Evolutionary conservation across 495 filamentous ascomycete species (phyloP).

Genomic region (Echria macrotheca): DNA sequence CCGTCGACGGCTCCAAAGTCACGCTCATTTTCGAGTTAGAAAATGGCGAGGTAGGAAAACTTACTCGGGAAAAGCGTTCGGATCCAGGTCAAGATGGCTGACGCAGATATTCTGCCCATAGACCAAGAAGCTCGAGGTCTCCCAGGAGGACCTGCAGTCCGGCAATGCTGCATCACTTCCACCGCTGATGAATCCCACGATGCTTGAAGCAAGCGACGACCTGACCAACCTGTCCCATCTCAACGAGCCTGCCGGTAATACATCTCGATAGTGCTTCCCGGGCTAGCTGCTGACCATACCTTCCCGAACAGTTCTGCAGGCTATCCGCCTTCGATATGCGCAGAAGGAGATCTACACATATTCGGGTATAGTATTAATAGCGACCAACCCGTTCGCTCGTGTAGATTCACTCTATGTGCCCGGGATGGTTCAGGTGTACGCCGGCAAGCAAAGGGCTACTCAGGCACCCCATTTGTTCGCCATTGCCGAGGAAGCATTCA

Average conservation of each 20-base stretch:
- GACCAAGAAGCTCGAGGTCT: constrained; percentile 78
- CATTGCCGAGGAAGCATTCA: constrained; percentile 97
- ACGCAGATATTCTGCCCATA: constrained; percentile 28
- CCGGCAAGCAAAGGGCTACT: constrained; percentile 91
- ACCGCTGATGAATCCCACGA: constrained; percentile 94
- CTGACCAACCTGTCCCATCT: constrained; percentile 95
- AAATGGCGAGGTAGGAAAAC: constrained; percentile 77
- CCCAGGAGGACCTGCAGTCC: constrained; percentile 67
- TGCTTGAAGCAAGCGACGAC: constrained; percentile 98
- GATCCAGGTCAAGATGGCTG: constrained; percentile 19
- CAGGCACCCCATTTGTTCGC: constrained; percentile 98
- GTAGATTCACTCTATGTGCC: constrained; percentile 98
- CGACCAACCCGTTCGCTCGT: constrained; percentile 95
- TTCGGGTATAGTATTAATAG: constrained; percentile 96
- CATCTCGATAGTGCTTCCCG: background rate
- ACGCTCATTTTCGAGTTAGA: constrained; percentile 77
- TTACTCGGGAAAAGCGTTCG: constrained; percentile 6
- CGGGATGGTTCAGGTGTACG: constrained; percentile 98
- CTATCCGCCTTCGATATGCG: constrained; percentile 93
- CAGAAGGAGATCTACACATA: constrained; percentile 99
- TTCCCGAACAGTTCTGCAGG: constrained; percentile 71
- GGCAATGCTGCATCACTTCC: constrained; percentile 68
- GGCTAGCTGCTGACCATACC: constrained; percentile 28
- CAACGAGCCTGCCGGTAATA: constrained; percentile 95
- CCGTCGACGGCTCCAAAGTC: constrained; percentile 78